Conservation (phyloP, 2,329 filamentous ascomycete species). For the Xylogone sp. region DNA sequence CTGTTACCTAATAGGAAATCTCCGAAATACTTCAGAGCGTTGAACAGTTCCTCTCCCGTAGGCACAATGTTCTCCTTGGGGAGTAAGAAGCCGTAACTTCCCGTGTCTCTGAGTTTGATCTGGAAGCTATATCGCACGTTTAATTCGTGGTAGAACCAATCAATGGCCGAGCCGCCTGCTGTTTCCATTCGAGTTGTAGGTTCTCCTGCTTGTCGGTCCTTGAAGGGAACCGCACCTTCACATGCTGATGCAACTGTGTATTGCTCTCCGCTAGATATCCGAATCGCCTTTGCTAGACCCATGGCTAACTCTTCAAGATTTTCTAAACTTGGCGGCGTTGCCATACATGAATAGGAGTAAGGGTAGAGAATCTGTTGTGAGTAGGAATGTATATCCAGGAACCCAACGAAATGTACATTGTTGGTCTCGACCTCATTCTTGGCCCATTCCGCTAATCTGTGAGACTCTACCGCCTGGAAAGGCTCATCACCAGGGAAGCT, state of each 20-base stretch:
- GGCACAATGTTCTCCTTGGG: constrained; percentile 85
- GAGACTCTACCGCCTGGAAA: constrained; percentile 79
- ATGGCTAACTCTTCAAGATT: constrained; percentile 87
- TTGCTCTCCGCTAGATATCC: constrained; percentile 69
- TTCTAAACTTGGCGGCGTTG: constrained; percentile 79
- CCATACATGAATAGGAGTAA: constrained; percentile 79
- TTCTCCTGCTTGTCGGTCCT: constrained; percentile 24
- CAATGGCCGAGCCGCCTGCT: constrained; percentile 80
- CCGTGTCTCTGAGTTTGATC: constrained; percentile 88
- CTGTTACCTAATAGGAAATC: constrained; percentile 72
- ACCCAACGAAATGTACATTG: constrained; percentile 74
- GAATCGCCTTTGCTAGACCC: constrained; percentile 84
- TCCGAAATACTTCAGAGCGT: constrained; percentile 79
- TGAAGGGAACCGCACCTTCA: constrained; percentile 62
- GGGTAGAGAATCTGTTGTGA: constrained; percentile 93
- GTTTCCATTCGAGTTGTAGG: constrained; percentile 56
- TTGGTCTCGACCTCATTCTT: constrained; percentile 69
- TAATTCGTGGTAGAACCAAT: constrained; percentile 93
- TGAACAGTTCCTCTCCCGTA: constrained; percentile 82
- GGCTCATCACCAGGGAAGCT: constrained; percentile 80
- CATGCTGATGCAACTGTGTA: constrained; percentile 83
- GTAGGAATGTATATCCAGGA: constrained; percentile 90
- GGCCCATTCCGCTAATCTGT: constrained; percentile 75
- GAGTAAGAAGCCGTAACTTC: constrained; percentile 89
- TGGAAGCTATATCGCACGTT: constrained; percentile 83